Evolutionary conservation across 371 early-diverging fungal species (phyloP).

Genomic region (Thermomucor indicae-seudaticae): DNA sequence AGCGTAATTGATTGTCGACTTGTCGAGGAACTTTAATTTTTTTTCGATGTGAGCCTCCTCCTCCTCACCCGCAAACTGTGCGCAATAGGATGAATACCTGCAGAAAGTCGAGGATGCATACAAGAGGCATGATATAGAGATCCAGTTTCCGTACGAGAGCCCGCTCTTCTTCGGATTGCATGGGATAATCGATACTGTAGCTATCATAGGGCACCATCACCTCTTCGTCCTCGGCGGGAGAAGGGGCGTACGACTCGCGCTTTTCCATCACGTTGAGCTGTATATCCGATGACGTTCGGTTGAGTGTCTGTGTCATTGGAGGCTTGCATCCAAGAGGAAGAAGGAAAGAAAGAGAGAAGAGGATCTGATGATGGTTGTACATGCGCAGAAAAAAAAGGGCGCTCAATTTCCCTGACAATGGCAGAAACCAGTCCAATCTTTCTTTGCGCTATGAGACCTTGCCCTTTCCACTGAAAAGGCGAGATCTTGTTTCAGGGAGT

Average conservation of each 20-base stretch:
- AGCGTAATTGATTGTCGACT: constrained; percentile 38
- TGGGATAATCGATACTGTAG: constrained; percentile 6
- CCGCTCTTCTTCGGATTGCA: constrained; percentile 17
- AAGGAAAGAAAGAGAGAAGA: neutral
- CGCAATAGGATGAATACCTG: constrained; percentile 20
- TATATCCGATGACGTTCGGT: constrained; percentile 8
- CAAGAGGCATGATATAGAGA: constrained; percentile 29
- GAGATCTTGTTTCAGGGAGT: neutral
- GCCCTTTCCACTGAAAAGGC: neutral
- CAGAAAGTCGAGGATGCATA: constrained; percentile 33
- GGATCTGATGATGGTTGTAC: neutral
- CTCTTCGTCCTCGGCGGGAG: constrained; percentile 1
- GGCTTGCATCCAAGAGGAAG: neutral
- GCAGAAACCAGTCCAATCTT: too few relatives aligned
- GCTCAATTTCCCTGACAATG: too few relatives aligned
- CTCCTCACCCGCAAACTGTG: neutral
- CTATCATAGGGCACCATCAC: constrained; percentile 6
- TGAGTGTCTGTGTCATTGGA: too few relatives aligned
- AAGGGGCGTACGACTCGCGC: neutral
- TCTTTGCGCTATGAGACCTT: too few relatives aligned
- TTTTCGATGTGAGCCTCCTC: neutral
- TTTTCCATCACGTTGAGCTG: constrained; percentile 13
- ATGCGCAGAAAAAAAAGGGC: neutral
- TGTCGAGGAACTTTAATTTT: constrained; percentile 31
- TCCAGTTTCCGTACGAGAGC: constrained; percentile 33